phyloP scores from a whole-genome alignment of 768 basidiomycete genomes.

The Mycena belliarum region DNA sequence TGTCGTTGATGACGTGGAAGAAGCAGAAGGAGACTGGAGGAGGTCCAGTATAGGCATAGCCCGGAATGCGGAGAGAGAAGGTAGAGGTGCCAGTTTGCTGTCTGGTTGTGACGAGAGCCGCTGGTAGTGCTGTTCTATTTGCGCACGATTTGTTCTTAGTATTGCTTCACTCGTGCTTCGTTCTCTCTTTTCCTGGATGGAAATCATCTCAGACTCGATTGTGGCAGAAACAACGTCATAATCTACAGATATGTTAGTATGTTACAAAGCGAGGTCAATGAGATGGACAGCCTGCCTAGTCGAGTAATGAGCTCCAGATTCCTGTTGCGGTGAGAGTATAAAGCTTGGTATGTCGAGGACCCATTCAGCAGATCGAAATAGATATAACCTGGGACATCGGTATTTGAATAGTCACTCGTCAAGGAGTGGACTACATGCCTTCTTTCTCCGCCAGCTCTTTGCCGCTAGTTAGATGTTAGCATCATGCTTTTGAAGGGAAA shows the following conservation, averaged over 20 bases:
- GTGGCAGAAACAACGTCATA: slow-evolving; percentile 20
- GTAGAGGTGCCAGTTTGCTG: slow-evolving; percentile 4
- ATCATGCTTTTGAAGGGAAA: not conserved
- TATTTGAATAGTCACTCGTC: not conserved
- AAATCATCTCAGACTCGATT: slow-evolving; percentile 17
- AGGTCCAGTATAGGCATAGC: slow-evolving; percentile 17
- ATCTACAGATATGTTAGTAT: slow-evolving; percentile 27
- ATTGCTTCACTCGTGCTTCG: slow-evolving; percentile 6
- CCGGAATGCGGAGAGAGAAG: slow-evolving; percentile 14
- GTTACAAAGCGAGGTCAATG: not conserved
- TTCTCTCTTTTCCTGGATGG: not conserved
- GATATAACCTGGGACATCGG: slow-evolving; percentile 31
- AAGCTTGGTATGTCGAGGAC: slow-evolving; percentile 38
- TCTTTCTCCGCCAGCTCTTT: slow-evolving; percentile 17
- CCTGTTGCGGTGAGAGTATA: slow-evolving; percentile 38
- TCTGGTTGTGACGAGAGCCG: slow-evolving; percentile 5
- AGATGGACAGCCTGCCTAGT: slow-evolving; percentile 34
- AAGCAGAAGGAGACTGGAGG: slow-evolving; percentile 26
- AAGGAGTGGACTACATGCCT: not conserved
- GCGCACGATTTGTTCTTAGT: slow-evolving; percentile 1
- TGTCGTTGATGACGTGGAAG: slow-evolving; percentile 27
- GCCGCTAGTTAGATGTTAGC: slow-evolving; percentile 10
- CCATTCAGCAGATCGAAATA: slow-evolving; percentile 39
- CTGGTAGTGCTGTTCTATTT: slow-evolving; percentile 18
- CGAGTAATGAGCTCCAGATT: slow-evolving; percentile 39